Evolutionary conservation across 352 stramenopile species (phyloP).

Genomic region (Peronospora destructor): DNA sequence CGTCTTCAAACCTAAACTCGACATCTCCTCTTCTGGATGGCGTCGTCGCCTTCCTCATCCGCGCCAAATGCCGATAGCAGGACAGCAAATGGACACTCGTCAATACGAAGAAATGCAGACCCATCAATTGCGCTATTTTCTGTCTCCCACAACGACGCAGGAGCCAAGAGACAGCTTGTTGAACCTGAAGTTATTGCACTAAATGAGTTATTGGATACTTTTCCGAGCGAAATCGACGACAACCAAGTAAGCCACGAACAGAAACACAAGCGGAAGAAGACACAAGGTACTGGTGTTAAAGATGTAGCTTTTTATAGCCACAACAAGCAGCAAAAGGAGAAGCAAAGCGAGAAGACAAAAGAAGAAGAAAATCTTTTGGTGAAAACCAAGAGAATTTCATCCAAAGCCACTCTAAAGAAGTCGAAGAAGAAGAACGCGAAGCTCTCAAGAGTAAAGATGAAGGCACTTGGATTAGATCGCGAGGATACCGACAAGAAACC

Average conservation of each 20-base stretch:
- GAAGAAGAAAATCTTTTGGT: too few relatives aligned
- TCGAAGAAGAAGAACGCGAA: too few relatives aligned
- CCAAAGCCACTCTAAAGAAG: too few relatives aligned
- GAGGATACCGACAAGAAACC: too few relatives aligned
- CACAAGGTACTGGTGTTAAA: neutral
- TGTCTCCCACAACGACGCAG: neutral
- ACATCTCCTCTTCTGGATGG: conserved; percentile 5
- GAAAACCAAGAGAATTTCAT: too few relatives aligned
- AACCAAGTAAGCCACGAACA: conserved; percentile 7
- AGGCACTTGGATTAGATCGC: too few relatives aligned
- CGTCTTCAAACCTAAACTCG: neutral
- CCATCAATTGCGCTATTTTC: neutral
- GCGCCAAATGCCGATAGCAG: neutral
- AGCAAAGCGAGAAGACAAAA: conserved; percentile 6
- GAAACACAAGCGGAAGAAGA: conserved; percentile 2
- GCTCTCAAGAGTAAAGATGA: too few relatives aligned
- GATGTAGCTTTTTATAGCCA: neutral
- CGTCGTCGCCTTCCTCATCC: conserved; percentile 7
- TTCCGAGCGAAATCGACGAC: conserved; percentile 56
- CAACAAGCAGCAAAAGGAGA: conserved; percentile 1
- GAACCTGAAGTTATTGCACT: conserved; percentile 62
- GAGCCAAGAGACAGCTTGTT: conserved; percentile 20
- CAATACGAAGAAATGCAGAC: conserved; percentile 8
- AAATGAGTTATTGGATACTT: conserved; percentile 59
- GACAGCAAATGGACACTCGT: conserved; percentile 1